Percentiles rank a stretch among this genome's conserved stretches.
phyloP scores from a whole-genome alignment of 129 eudicot genomes.

The Centella asiatica region DNA sequence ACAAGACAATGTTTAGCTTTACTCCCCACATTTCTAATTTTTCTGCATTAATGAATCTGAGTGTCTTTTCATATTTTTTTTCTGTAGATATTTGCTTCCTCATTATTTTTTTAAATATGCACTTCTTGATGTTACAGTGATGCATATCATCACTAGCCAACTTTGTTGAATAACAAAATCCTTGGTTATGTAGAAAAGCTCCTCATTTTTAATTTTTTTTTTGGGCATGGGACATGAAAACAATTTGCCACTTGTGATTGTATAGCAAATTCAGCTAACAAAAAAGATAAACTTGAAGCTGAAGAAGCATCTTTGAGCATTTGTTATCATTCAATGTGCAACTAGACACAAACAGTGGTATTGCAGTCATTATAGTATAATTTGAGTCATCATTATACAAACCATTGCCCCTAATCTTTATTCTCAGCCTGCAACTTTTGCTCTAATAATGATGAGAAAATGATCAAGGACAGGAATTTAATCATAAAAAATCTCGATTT shows the following conservation, averaged over 20 bases:
- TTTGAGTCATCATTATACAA: conserved; percentile 8
- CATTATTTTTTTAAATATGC: no score
- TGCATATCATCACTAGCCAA: no score
- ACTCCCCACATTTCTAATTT: neutral
- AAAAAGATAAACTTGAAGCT: no score
- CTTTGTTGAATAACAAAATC: no score
- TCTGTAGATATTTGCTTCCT: no score
- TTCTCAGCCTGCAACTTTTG: neutral
- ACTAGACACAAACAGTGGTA: neutral
- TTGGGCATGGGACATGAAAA: no score
- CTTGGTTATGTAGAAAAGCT: no score
- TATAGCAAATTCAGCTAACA: neutral
- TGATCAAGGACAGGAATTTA: conserved; percentile 4
- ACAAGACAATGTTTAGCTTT: neutral
- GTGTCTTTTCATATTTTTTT: no score
- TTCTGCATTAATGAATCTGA: neutral
- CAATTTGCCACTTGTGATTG: no score
- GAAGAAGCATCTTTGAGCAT: no score
- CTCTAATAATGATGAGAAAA: conserved; percentile 24
- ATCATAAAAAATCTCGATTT: conserved; percentile 11
- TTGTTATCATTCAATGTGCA: neutral
- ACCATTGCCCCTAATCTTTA: neutral
- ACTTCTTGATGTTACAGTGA: no score
- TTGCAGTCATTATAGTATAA: conserved; percentile 3
- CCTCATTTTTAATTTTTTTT: no score